Evolutionary conservation across 495 filamentous ascomycete genomes (phyloP).

Genomic region (Pseudevernia furfuracea): DNA sequence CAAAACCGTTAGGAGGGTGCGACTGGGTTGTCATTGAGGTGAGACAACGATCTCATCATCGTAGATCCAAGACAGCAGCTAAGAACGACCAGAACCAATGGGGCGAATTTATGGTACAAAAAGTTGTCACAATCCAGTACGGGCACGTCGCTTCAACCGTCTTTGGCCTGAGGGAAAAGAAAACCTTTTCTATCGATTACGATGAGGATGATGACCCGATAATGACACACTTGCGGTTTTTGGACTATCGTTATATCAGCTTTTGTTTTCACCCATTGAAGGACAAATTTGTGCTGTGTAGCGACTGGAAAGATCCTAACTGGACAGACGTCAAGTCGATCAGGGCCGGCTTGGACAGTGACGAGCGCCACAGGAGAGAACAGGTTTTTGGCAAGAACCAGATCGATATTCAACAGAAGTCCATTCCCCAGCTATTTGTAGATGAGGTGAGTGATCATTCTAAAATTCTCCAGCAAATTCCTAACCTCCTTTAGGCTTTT

Average conservation of each 20-base stretch:
- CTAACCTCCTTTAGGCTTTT: slow-evolving; percentile 53
- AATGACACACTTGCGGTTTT: slow-evolving; percentile 56
- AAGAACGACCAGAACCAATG: slow-evolving; percentile 66
- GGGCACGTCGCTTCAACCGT: slow-evolving; percentile 78
- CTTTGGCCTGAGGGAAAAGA: slow-evolving; percentile 60
- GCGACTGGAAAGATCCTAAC: slow-evolving; percentile 83
- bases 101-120: slow-evolving; percentile 74
- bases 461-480: neutral
- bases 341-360: slow-evolving; percentile 77
- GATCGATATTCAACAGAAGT: slow-evolving; percentile 88
- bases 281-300: slow-evolving; percentile 79
- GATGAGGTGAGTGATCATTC: slow-evolving; percentile 63
- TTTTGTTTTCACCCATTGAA: slow-evolving; percentile 84
- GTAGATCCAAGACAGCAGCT: slow-evolving; percentile 16
- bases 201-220: slow-evolving; percentile 85
- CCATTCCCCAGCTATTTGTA: slow-evolving; percentile 68
- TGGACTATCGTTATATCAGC: slow-evolving; percentile 90
- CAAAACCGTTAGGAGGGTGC: slow-evolving; percentile 60
- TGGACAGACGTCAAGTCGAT: slow-evolving; percentile 75
- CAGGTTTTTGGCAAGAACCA: slow-evolving; percentile 80
- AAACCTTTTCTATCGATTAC: slow-evolving; percentile 41
- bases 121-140: slow-evolving; percentile 59
- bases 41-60: slow-evolving; percentile 22
- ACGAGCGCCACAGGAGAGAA: slow-evolving; percentile 77
- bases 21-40: slow-evolving; percentile 88